Evolutionary conservation across 1,284 basidiomycete species (phyloP), one percentile per base, ranked within the genome.

Genomic region (Phylloporus gajari): DNA sequence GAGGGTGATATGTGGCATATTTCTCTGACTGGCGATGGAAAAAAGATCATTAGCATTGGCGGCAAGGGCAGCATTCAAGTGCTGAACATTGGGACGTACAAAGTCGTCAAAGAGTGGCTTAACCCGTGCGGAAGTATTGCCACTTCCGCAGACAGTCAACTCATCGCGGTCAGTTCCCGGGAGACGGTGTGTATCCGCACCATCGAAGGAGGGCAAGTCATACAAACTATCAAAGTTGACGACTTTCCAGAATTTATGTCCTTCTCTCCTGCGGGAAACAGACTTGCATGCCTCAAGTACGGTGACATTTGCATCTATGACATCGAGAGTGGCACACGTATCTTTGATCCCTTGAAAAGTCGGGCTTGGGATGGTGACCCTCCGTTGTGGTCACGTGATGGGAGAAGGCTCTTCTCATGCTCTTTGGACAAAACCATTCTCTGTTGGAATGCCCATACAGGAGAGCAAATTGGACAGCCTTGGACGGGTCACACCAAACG

Each of bases 341-440:
- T n/a, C n/a, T n/a, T n/a, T n/a, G n/a, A n/a, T n/a, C n/a, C n/a
- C n/a, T n/a, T n/a, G n/a, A n/a, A n/a, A n/a, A n/a, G n/a, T n/a
- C n/a, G n/a, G n/a, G n/a, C n/a, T n/a, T n/a, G n/a, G n/a, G n/a
- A n/a, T n/a, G n/a, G n/a, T n/a, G n/a, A n/a, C n/a, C n/a, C n/a
- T n/a, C n/a, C n/a, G n/a, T n/a, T n/a, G n/a, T 71, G 70, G 70
- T 71, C 69, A 5, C 63, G 7, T 38, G 69, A 71, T 40, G 48
- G 59, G 1, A 66, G 7, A n/a, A 65, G 9, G 40, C 42, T 71
- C 32, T 65, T 65, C 30, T 65, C 62, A 7, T 9, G 32, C 8
- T 60, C 58, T 5, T 21, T 3, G 32, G 32, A 35, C 32, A 12
- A 13, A 23, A 38, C 58, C 2, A 60, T 60, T 60, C 32, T 21